Evolutionary conservation across 257 asterid genomes (phyloP).

Genomic region (Thymus quinquecostatus): DNA sequence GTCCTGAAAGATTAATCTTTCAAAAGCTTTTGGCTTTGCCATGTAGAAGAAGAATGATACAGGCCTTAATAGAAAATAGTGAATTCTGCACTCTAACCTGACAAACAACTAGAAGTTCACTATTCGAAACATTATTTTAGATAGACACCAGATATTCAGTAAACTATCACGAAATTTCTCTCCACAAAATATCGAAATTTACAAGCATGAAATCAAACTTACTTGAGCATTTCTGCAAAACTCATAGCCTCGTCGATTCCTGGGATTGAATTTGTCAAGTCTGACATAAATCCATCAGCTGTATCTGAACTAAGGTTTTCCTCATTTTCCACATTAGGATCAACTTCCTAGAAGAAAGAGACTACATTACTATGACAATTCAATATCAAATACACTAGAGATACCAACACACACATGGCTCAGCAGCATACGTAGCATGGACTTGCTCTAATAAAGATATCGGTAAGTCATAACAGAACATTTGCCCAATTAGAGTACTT

Average conservation of each 20-base stretch:
- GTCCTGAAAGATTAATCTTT: background rate
- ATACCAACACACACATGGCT: background rate
- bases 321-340: conserved; percentile 76
- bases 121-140: background rate
- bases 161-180: background rate
- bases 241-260: conserved; percentile 99
- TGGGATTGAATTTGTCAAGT: conserved; percentile 87
- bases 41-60: too few species aligned
- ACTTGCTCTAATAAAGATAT: background rate
- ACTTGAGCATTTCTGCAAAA: conserved; percentile 99
- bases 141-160: background rate
- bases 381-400: conserved; percentile 2
- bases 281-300: conserved; percentile 84
- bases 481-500: background rate
- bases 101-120: conserved; percentile 6
- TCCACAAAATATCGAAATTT: background rate
- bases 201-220: conserved; percentile 33
- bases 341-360: conserved; percentile 75
- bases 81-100: background rate
- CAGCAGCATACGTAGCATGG: background rate
- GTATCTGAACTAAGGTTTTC: conserved; percentile 45
- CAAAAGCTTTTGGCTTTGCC: background rate
- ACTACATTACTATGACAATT: conserved; percentile 14
- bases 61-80: background rate
- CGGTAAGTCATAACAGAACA: background rate